Base-by-base conservation (phyloP, 1,284 basidiomycete genomes). In the Moesziomyces parantarcticus region DNA sequence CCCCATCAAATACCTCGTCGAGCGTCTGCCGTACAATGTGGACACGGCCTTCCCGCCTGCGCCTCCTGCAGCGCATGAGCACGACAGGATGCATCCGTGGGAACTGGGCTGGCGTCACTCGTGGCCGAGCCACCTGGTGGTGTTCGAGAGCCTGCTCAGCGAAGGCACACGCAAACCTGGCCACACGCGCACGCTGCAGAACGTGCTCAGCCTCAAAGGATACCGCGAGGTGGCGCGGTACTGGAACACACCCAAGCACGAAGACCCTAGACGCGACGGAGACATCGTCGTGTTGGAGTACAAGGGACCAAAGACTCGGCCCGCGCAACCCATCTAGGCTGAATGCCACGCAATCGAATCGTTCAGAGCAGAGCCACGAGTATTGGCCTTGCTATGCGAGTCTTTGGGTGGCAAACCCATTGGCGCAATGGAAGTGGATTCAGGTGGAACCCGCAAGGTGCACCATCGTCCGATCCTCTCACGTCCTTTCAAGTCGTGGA, bases 111-210 rank as follows among this genome's bases (percentile, higher is more conserved):
- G 90, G 91, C 78, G 65, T 46, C 91, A 94, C 70, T 86, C 88
- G 61, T 94, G 92, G 93, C 93, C 93, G 1, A 88, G 87, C 50
- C 89, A 92, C 81, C 79, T 97, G 5, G 88, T 93, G 3, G 85
- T 94, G 49, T 97, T 97, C 79, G 92, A 92, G 3, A 86, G 87
- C 8, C 85, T 96, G 47, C 84, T 94, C 34, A 82, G 58, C 39
- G 34, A 45, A 8, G 29, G 50, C 1, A 87, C 26, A 10, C 58
- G 43, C 29, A 69, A 22, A 48, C 51, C 5, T 21, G 25, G 50
- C 36, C 69, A 72, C 49, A 52, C 1, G 86, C 93, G 3, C 79
- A 84, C 50, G 76, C 84, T 5, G 21, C 59, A 51, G 26, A 57
- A 62, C 21, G 55, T 90, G 20, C 83, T 97, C 45, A 74, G 81